Percentiles rank a stretch among this genome's conserved stretches.
These are phyloP conservation scores for Populus davidiana DNA, from an alignment of 345 rosid species.

Conservation along the genomic window DNA sequence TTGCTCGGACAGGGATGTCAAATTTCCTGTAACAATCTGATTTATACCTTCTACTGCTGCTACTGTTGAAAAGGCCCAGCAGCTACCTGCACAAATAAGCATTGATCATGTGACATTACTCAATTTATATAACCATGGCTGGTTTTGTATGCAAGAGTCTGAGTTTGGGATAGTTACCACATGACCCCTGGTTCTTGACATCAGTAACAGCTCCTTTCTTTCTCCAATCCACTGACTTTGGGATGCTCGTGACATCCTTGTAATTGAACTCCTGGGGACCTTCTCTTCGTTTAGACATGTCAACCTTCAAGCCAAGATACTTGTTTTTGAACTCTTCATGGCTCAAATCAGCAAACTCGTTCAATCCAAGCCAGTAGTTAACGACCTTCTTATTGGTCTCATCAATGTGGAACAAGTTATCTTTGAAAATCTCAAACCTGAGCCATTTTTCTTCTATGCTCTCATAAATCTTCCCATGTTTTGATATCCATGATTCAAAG, in stretches of 20 bases:
- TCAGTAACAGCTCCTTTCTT: conserved; percentile 30
- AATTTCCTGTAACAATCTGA: conserved; percentile 26
- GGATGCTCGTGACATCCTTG: conserved; percentile 13
- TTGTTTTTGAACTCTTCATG: conserved; percentile 27
- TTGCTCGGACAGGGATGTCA: conserved; percentile 33
- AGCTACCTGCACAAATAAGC: conserved; percentile 16
- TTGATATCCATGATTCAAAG: conserved; percentile 27
- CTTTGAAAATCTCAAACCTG: conserved; percentile 30
- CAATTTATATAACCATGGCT: neutral
- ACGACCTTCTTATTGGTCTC: conserved; percentile 26
- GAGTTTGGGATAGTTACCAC: conserved; percentile 6
- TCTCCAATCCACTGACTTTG: conserved; percentile 32
- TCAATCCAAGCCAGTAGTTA: conserved; percentile 33
- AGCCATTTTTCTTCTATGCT: conserved; percentile 25
- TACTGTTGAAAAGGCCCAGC: conserved; percentile 36
- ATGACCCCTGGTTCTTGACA: conserved; percentile 34
- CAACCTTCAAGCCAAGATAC: conserved; percentile 25
- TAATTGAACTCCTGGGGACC: conserved; percentile 11
- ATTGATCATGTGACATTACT: neutral
- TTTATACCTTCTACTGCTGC: conserved; percentile 32
- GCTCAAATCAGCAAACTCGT: conserved; percentile 26
- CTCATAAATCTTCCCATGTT: conserved; percentile 18
- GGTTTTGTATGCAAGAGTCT: no score
- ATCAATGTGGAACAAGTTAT: conserved; percentile 29
- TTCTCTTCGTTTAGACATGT: neutral